phyloP scores from a whole-genome alignment of 2,329 filamentous ascomycete genomes.

The Fusarium sp. region DNA sequence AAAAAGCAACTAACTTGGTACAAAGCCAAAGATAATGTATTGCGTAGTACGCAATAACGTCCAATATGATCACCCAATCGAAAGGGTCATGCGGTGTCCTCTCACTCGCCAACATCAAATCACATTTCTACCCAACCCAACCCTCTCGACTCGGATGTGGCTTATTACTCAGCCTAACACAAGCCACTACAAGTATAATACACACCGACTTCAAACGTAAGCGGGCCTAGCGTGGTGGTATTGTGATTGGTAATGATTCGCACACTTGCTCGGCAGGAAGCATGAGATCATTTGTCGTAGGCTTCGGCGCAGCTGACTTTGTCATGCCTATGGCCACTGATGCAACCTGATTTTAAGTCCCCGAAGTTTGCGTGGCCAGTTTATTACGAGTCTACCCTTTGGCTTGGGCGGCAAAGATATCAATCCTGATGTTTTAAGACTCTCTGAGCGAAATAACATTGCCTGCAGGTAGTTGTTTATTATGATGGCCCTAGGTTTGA shows the following conservation, averaged over 20 bases:
- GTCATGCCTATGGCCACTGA: conserved; percentile 60
- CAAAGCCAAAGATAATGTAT: too few species aligned
- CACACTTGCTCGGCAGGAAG: conserved; percentile 62
- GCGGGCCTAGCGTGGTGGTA: conserved; percentile 59
- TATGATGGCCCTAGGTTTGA: conserved; percentile 58
- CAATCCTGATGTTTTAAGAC: conserved; percentile 59
- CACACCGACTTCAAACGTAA: conserved; percentile 62
- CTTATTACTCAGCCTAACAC: too few species aligned
- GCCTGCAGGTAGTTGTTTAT: conserved; percentile 61
- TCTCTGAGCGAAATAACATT: conserved; percentile 61
- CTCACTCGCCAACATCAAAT: too few species aligned
- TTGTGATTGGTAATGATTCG: conserved; percentile 60
- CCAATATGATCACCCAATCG: too few species aligned
- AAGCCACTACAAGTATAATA: conserved; percentile 54
- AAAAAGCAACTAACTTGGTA: too few species aligned
- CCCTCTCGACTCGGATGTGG: too few species aligned
- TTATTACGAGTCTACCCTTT: conserved; percentile 55
- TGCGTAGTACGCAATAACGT: too few species aligned
- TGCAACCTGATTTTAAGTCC: conserved; percentile 62
- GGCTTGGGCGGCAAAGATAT: conserved; percentile 61
- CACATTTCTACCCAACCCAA: too few species aligned
- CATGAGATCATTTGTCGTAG: conserved; percentile 58
- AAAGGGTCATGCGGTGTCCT: too few species aligned
- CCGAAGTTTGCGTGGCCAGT: conserved; percentile 58
- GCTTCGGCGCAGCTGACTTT: conserved; percentile 61